phyloP scores from a whole-genome alignment of 495 filamentous ascomycete genomes.

The Neurospora terricola region DNA sequence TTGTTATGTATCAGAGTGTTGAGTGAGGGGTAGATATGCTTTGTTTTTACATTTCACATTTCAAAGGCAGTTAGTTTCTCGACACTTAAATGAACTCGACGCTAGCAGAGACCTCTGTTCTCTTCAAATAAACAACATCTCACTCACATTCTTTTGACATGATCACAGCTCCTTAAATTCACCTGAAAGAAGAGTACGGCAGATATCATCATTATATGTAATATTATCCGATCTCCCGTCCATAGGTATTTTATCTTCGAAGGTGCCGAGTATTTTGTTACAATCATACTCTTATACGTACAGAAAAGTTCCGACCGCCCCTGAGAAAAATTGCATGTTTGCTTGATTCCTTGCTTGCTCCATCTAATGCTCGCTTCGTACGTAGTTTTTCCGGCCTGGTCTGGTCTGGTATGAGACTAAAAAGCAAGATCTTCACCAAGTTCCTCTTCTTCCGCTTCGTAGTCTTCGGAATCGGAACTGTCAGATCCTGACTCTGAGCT shows the following conservation, averaged over 20 bases:
- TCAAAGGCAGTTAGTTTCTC: too few species aligned
- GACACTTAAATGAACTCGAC: neutral
- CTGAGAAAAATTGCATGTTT: neutral
- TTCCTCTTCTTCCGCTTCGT: constrained; percentile 36
- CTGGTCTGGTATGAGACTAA: neutral
- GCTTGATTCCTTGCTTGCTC: neutral
- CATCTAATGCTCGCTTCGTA: neutral
- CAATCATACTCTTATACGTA: neutral
- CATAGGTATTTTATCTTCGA: neutral
- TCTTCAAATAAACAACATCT: too few species aligned
- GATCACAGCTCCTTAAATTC: too few species aligned
- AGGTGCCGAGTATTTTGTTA: neutral
- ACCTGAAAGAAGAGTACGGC: too few species aligned
- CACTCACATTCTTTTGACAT: too few species aligned
- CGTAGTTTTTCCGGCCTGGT: neutral
- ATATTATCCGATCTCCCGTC: neutral
- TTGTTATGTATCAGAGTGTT: neutral
- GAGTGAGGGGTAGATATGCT: too few species aligned
- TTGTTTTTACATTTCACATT: too few species aligned
- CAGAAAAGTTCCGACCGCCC: neutral
- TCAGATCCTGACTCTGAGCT: constrained; percentile 9
- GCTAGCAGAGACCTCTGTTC: too few species aligned
- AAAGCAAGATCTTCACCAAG: constrained; percentile 27
- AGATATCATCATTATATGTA: neutral
- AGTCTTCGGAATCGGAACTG: constrained; percentile 31